Conservation (phyloP, 2,329 filamentous ascomycete species). For the Incumbomyces lentus region DNA sequence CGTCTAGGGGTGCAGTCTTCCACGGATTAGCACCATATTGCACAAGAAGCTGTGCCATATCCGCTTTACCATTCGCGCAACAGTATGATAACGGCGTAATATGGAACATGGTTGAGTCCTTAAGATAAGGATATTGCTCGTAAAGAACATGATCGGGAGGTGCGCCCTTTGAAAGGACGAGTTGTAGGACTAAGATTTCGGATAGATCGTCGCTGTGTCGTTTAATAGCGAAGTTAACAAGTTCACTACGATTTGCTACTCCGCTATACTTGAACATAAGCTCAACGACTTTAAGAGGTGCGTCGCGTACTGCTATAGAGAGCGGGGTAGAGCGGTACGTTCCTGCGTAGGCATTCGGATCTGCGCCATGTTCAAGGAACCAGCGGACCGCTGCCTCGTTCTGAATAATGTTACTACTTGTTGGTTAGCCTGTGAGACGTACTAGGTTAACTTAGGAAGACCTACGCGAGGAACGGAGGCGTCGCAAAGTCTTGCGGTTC, state of each 20-base stretch:
- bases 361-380: not conserved
- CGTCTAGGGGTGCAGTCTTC: not conserved
- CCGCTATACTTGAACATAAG: not conserved
- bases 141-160: not conserved
- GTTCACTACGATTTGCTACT: not conserved
- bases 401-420: no score
- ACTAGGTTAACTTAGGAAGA: no score
- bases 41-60: not conserved
- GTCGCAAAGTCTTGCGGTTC: no score
- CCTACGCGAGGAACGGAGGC: no score
- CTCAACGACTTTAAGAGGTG: constrained; percentile 1
- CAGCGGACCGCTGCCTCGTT: not conserved
- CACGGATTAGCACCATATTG: not conserved
- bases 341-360: not conserved
- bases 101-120: not conserved
- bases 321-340: not conserved
- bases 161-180: not conserved
- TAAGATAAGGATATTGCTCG: not conserved
- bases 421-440: no score
- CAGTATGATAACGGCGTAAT: not conserved
- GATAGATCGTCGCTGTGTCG: not conserved
- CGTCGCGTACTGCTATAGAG: not conserved
- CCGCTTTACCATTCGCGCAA: not conserved
- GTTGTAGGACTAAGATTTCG: not conserved
- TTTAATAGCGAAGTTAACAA: not conserved